Base-by-base conservation (phyloP, 768 basidiomycete species). In the Podaxis mareebaensis region DNA sequence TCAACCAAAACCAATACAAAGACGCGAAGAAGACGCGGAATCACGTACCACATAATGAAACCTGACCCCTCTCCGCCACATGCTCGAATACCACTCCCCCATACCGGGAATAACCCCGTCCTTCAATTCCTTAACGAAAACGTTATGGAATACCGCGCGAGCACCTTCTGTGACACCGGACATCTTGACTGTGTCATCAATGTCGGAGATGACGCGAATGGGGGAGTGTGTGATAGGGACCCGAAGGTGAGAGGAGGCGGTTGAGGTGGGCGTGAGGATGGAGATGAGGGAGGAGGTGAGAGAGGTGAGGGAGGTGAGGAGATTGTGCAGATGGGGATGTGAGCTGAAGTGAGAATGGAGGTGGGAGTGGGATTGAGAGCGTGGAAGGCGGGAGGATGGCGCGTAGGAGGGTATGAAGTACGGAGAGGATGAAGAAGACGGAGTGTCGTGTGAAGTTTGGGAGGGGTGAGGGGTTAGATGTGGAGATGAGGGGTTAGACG, bases 101-200 rank as follows among this genome's bases (percentile, higher is more conserved):
- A 95, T 93, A 3, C 88, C 93, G 3, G 87, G 88, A 52, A 97
- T 91, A 48, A 90, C 77, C 38, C 87, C 84, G 53, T 98, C 94
- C 59, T 83, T 79, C 33, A 93, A 72, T 59, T 93, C 91, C 68
- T 90, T 90, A 15, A 94, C 94, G 65, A 99, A 99, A 0, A 96
- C 95, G 70, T 95, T 96, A 61, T 89, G 82, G 73, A 98, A 97
- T 3, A 93, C 88, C 1, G 88, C 80, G 46, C 94, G 83, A 0
- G 93, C 88, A 0, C 96, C 96, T 2, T 81, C 79, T 4, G 90
- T 69, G n/a, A 99, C 82, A 52, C 89, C 87, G 0, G 94, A 89
- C 26, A 82, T 71, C 70, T 96, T 96, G 61, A 97, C 82, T 0
- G 96, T 98, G 74, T 98, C 96, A 70, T 98, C 96, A 48, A 98